Base-by-base conservation (phyloP, 305 asterid species). In the Rubia balearica region DNA sequence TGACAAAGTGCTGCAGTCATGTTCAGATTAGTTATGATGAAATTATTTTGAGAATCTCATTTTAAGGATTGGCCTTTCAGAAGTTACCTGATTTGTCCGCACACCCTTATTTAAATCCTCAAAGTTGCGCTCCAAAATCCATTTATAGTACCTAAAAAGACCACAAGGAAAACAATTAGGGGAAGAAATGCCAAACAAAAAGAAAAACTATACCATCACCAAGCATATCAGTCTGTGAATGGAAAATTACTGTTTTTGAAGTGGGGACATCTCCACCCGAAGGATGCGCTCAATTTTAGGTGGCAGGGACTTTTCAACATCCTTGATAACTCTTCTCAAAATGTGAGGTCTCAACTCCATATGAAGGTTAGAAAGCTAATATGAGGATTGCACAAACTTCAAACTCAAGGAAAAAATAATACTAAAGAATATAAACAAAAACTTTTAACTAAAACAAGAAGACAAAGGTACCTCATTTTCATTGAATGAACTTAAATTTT, bases 251-350 rank as follows among this genome's bases (percentile, higher is more conserved):
- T 95, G 99, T 83, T 95, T 95, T 94, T 95, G 99, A 65, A 95
- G 93, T 46, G 99, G 99, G 36, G 99, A 95, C 99, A 95, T 95
- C 82, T 95, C 99, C 80, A 95, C 99, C 91, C 99, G 83, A 71
- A 95, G 97, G 77, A 95, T 89, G 68, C 99, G 97, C 74, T 95
- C 99, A 80, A 92, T 89, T 83, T 95, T 95, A 57, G 99, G 99
- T 56, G 99, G 99, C 88, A 95, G 83, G 70, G 99, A 95, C 90
- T 92, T 95, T 87, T 95, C 99, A 69, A 95, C 99, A 75, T 95
- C 99, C 86, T 95, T 95, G 74, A 95, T 95, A 75, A 95, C 96
- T 83, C 99, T 87, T 83, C 99, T 82, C 53, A 95, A 95, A 83
- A 95, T 90, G 83, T 95, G 99, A 74, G 99, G 99, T 86, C 98